These are phyloP conservation scores for Phytophthora fragariae DNA, from an alignment of 352 stramenopile genomes.

Conservation along the genomic window DNA sequence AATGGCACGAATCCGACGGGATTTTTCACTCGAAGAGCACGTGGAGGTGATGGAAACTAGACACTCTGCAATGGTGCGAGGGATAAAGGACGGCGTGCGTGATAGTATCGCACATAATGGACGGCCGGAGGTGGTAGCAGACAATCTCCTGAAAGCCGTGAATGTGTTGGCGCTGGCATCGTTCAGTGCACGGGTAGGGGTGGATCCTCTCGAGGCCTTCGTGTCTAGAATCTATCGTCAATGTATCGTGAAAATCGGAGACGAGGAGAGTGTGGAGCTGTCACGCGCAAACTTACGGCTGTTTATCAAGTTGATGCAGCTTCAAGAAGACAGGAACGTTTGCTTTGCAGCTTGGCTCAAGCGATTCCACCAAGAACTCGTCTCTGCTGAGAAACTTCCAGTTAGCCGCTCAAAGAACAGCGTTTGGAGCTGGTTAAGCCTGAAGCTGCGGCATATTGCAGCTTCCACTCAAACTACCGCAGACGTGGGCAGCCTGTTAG, in stretches of 20 bases:
- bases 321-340: neutral
- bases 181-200: neutral
- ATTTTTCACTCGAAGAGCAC: neutral
- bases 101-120: constrained; percentile 15
- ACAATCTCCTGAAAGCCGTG: constrained; percentile 18
- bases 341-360: constrained; percentile 16
- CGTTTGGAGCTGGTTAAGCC: neutral
- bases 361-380: neutral
- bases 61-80: neutral
- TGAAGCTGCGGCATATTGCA: constrained; percentile 11
- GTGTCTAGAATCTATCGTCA: neutral
- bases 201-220: constrained; percentile 6
- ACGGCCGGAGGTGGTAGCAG: neutral
- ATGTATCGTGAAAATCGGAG: neutral
- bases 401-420: neutral
- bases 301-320: constrained; percentile 6
- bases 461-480: constrained; percentile 6
- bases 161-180: constrained; percentile 10
- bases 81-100: constrained; percentile 13
- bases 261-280: neutral
- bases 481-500: constrained; percentile 14
- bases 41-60: neutral
- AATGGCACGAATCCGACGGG: constrained; percentile 11
- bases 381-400: neutral
- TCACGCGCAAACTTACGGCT: neutral